These are phyloP conservation scores for Metschnikowia reukaufii DNA, from an alignment of 805 yeast species.

Conservation along the genomic window DNA sequence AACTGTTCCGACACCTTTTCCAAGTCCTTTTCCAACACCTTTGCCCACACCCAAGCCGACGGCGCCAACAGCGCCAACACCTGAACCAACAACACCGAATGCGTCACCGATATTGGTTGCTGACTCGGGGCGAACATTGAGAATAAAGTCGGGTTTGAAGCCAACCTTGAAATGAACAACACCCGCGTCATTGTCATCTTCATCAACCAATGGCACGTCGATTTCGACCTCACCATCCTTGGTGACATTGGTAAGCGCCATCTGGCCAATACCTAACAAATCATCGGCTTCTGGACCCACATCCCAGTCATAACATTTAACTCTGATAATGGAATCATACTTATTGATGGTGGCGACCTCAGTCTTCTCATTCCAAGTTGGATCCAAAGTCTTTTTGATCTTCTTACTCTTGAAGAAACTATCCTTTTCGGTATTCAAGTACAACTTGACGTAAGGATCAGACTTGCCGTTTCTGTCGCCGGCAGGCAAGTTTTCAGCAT, in stretches of 20 bases:
- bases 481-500: slow-evolving; percentile 69
- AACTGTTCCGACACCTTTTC: slow-evolving; percentile 39
- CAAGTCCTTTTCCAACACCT: slow-evolving; percentile 23
- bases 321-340: slow-evolving; percentile 54
- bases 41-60: slow-evolving; percentile 23
- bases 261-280: slow-evolving; percentile 61
- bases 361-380: slow-evolving; percentile 81
- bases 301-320: slow-evolving; percentile 86
- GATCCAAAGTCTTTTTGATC: slow-evolving; percentile 82
- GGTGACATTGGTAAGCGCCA: slow-evolving; percentile 56
- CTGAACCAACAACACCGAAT: slow-evolving; percentile 40
- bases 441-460: slow-evolving; percentile 82
- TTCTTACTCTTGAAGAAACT: slow-evolving; percentile 72
- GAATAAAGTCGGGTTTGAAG: slow-evolving; percentile 72
- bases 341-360: slow-evolving; percentile 58
- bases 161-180: slow-evolving; percentile 54
- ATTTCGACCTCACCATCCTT: slow-evolving; percentile 41
- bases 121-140: slow-evolving; percentile 38
- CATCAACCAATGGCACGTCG: slow-evolving; percentile 47
- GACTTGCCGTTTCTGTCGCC: slow-evolving; percentile 93
- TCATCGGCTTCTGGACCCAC: slow-evolving; percentile 87
- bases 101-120: slow-evolving; percentile 44
- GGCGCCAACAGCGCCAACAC: slow-evolving; percentile 21
- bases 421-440: slow-evolving; percentile 60
- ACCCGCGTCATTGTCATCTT: slow-evolving; percentile 61